Base-by-base conservation (phyloP, 495 filamentous ascomycete species). In the Tuber umbilicatum region DNA sequence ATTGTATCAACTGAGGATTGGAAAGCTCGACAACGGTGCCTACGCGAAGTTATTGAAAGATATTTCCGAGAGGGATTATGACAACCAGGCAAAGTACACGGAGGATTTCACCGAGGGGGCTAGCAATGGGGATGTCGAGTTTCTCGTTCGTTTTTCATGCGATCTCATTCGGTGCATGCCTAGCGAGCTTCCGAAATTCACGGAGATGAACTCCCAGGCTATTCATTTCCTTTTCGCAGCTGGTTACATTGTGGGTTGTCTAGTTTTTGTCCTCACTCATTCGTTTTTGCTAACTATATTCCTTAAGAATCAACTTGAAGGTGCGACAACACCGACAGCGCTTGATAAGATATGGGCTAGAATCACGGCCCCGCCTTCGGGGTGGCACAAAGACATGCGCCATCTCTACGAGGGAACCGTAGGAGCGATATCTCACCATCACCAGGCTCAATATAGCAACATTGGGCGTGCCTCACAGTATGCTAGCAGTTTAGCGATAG, bases 181-280 rank as follows among this genome's bases (percentile, higher is more conserved):
- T 41, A 79, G 67, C 60, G 79, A 79, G 60, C 72, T 81, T 40
- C 80, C 80, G 67, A 75, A 71, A 47, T 74, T 74, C 50, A 77
- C 71, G 67, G 80, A 79, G 60, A 55, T 79, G 21, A 82, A 79
- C 55, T 79, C 73, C 38, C 81, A 82, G 21, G 78, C 81, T 68
- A 71, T 81, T 9, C 81, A 82, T 73, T 82, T 82, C 37, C 72
- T 82, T 60, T 82, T 82, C 71, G 81, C 81, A 27, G 73, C 78
- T 38, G 81, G 81, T 38, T 80, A 82, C 50, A 80, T 82, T 72
- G 81, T 82, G 73, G 76, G 81, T 80, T 70, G 55, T 67, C 38
- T 5, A 5, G 41, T 70, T 45, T 67, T 27, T 1, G 38, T 23
- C 12, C 9, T 70, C 68, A 68, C 31, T 17, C 55, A 5, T 64